phyloP scores from a whole-genome alignment of 495 filamentous ascomycete species.

The Cercophora newfieldiana region DNA sequence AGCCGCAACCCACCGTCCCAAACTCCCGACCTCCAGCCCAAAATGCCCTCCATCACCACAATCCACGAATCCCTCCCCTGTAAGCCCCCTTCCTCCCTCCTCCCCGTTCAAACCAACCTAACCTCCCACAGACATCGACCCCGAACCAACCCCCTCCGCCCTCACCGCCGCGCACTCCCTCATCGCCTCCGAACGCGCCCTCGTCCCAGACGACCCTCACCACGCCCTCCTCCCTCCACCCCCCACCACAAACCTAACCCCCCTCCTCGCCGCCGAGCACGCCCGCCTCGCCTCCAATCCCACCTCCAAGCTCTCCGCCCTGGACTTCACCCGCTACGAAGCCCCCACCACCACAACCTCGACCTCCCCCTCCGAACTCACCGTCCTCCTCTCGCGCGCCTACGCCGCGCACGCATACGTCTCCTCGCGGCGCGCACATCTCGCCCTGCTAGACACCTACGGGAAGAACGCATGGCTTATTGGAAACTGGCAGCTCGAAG shows the following conservation, averaged over 20 bases:
- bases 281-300: conserved; percentile 31
- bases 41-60: conserved; percentile 69
- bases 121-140: conserved; percentile 64
- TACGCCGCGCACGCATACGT: conserved; percentile 70
- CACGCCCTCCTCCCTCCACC: conserved; percentile 44
- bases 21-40: conserved; percentile 12
- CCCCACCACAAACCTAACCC: conserved; percentile 50
- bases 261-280: conserved; percentile 64
- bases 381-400: conserved; percentile 42
- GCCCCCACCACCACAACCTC: conserved; percentile 50
- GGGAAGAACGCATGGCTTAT: conserved; percentile 92
- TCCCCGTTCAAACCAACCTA: conserved; percentile 21
- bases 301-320: conserved; percentile 54
- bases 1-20: background rate
- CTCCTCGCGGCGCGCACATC: conserved; percentile 62
- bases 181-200: conserved; percentile 63
- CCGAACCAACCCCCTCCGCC: conserved; percentile 59
- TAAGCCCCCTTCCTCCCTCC: conserved; percentile 40
- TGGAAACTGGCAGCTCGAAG: conserved; percentile 76
- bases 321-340: conserved; percentile 85
- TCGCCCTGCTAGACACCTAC: conserved; percentile 71
- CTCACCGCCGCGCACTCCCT: conserved; percentile 60
- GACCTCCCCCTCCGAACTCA: conserved; percentile 21
- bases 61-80: conserved; percentile 85
- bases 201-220: conserved; percentile 39